Conservation (phyloP, 202 grass and related monocot genomes). For the Hordeum pubiflorum region DNA sequence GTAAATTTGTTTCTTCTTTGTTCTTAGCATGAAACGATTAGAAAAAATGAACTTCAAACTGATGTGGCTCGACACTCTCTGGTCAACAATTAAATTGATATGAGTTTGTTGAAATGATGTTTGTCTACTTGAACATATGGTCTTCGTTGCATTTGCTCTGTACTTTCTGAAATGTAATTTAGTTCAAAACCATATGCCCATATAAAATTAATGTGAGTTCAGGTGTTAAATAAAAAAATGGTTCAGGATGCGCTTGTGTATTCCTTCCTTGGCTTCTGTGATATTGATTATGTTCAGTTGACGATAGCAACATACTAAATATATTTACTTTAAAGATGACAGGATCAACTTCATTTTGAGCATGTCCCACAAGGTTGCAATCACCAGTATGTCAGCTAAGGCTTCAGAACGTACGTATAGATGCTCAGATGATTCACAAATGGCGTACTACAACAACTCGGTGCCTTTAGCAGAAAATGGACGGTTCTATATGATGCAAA, state of each 20-base stretch:
- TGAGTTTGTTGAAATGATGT: not conserved
- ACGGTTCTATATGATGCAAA: constrained; percentile 1
- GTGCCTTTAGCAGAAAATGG: constrained; percentile 23
- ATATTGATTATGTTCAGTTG: constrained; percentile 12
- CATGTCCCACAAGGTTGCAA: constrained; percentile 12
- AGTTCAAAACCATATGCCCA: constrained; percentile 7
- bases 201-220: not conserved
- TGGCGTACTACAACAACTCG: constrained; percentile 27
- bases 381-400: constrained; percentile 24
- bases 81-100: not conserved
- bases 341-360: constrained; percentile 16
- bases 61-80: not conserved
- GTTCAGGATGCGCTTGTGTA: not conserved
- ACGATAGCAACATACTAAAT: constrained; percentile 1
- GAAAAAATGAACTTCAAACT: not conserved
- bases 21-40: not conserved
- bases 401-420: constrained; percentile 23
- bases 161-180: not conserved
- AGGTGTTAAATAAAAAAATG: not conserved
- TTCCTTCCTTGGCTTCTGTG: constrained; percentile 1
- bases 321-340: not conserved
- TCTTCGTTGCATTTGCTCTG: not conserved
- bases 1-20: not conserved
- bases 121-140: not conserved
- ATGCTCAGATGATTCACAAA: constrained; percentile 27